Evolutionary conservation across 1,284 basidiomycete genomes (phyloP).

Genomic region (Papiliotrema nemorosa): DNA sequence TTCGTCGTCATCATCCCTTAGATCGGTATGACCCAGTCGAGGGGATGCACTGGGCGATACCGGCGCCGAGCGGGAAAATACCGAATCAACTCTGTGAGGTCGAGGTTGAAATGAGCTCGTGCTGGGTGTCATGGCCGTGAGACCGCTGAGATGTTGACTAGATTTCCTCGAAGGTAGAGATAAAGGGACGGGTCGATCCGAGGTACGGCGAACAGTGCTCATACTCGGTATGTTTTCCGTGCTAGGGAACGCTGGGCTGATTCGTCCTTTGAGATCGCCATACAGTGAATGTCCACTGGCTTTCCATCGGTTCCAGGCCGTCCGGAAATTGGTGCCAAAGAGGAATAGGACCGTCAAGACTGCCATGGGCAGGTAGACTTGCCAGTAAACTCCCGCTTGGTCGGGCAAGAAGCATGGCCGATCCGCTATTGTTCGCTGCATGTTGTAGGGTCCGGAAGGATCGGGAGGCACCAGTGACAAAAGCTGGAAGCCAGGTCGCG

Average conservation of each 20-base stretch:
- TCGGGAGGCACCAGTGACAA: conserved; percentile 63
- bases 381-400: conserved; percentile 60
- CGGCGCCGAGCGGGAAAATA: conserved; percentile 19
- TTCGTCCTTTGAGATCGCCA: conserved; percentile 16
- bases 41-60: conserved; percentile 28
- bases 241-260: conserved; percentile 13
- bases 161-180: conserved; percentile 39
- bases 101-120: conserved; percentile 4
- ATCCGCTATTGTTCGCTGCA: conserved; percentile 53
- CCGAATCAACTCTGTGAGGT: neutral
- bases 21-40: conserved; percentile 7
- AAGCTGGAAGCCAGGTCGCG: conserved; percentile 76
- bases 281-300: conserved; percentile 5
- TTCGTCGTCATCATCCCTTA: conserved; percentile 22
- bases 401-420: conserved; percentile 66
- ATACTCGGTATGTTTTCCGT: conserved; percentile 11
- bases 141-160: conserved; percentile 26
- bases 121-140: conserved; percentile 5
- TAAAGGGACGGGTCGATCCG: conserved; percentile 30
- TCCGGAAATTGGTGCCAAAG: conserved; percentile 41
- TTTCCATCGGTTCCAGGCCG: conserved; percentile 28
- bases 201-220: conserved; percentile 10
- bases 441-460: conserved; percentile 13
- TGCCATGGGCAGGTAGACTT: conserved; percentile 58
- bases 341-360: conserved; percentile 50